Conservation (phyloP, 2,329 filamentous ascomycete species). For the Pseudocercospora macadamiae region DNA sequence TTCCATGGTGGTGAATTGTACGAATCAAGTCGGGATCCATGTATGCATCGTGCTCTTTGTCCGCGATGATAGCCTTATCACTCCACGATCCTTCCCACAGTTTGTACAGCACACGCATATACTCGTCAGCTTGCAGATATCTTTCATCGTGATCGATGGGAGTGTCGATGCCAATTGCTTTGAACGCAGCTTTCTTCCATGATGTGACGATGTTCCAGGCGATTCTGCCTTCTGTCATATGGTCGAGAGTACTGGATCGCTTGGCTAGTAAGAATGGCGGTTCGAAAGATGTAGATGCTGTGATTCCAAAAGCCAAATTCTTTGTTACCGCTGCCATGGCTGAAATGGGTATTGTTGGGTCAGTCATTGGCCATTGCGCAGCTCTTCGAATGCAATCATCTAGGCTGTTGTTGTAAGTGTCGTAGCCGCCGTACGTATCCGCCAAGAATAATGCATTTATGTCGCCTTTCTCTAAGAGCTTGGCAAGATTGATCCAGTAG, state of each 20-base stretch:
- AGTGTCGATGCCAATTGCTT: slow-evolving; percentile 62
- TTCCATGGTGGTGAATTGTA: slow-evolving; percentile 63
- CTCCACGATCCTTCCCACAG: slow-evolving; percentile 59
- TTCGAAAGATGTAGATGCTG: slow-evolving; percentile 65
- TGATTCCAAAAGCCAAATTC: slow-evolving; percentile 65
- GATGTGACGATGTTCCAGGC: slow-evolving; percentile 70
- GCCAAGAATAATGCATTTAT: slow-evolving; percentile 69
- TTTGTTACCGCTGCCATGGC: slow-evolving; percentile 70
- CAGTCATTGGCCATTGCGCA: slow-evolving; percentile 67
- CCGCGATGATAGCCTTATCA: slow-evolving; percentile 59
- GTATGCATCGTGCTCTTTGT: slow-evolving; percentile 59
- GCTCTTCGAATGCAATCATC: slow-evolving; percentile 58
- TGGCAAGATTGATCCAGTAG: slow-evolving; percentile 68
- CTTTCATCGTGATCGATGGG: slow-evolving; percentile 64
- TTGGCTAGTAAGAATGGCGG: slow-evolving; percentile 65
- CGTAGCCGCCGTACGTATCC: slow-evolving; percentile 67
- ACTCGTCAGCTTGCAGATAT: slow-evolving; percentile 65
- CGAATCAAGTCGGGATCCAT: slow-evolving; percentile 62
- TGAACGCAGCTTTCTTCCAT: slow-evolving; percentile 65
- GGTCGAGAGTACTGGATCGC: slow-evolving; percentile 64
- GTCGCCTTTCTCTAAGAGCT: slow-evolving; percentile 62
- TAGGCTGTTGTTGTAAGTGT: slow-evolving; percentile 58
- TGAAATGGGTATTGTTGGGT: slow-evolving; percentile 65
- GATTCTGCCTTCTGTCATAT: slow-evolving; percentile 63
- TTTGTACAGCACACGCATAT: slow-evolving; percentile 65